Conservation (phyloP, 441 rosid genomes). For the Populus trichocarpa region DNA sequence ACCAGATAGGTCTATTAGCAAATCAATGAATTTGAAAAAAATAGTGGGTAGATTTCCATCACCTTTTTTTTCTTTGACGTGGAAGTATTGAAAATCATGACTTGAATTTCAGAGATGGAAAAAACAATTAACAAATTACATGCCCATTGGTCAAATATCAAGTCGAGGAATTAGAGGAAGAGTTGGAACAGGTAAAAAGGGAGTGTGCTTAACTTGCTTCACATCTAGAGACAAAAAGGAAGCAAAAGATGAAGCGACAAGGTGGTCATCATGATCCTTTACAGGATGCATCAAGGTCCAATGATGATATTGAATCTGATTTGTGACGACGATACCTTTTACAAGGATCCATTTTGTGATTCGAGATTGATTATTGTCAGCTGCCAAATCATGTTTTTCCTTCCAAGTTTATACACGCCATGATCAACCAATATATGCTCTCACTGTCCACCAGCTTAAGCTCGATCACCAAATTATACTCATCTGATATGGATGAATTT, state of each 20-base stretch:
- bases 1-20: too few relatives aligned
- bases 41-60: too few relatives aligned
- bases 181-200: slow-evolving; percentile 61
- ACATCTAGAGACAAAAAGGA: slow-evolving; percentile 51
- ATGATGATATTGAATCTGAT: not conserved
- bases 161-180: slow-evolving; percentile 54
- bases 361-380: not conserved
- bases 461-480: slow-evolving; percentile 13
- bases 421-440: slow-evolving; percentile 14
- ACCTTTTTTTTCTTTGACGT: not conserved
- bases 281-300: not conserved
- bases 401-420: not conserved
- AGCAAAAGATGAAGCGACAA: slow-evolving; percentile 34
- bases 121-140: not conserved
- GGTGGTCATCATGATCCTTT: not conserved
- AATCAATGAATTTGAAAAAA: too few relatives aligned
- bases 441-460: slow-evolving; percentile 8
- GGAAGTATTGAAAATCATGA: not conserved
- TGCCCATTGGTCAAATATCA: slow-evolving; percentile 19
- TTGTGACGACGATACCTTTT: not conserved
- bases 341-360: not conserved
- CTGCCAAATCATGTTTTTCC: not conserved
- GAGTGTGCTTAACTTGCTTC: slow-evolving; percentile 54
- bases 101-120: not conserved
- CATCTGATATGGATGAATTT: not conserved